phyloP scores from a whole-genome alignment of 2,329 filamentous ascomycete species.

The Microdochium paspali region DNA sequence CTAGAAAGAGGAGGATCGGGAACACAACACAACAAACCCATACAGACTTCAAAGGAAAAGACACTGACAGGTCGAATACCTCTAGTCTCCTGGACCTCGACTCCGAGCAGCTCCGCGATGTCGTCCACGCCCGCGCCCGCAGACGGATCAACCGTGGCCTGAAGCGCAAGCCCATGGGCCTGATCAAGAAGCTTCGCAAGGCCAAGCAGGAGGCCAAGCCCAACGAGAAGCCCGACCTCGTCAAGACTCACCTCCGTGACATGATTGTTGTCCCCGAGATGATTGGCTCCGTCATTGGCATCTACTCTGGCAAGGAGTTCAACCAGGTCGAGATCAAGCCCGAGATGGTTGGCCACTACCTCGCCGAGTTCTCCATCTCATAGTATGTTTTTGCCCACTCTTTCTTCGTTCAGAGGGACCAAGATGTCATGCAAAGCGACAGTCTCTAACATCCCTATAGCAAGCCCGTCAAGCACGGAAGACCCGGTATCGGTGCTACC shows the following conservation, averaged over 20 bases:
- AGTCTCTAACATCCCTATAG: slow-evolving; percentile 49
- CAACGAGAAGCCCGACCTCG: slow-evolving; percentile 99
- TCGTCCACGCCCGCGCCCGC: slow-evolving; percentile 97
- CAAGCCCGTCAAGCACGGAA: slow-evolving; percentile 99
- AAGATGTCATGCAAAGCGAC: neutral
- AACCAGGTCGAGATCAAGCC: slow-evolving; percentile 99
- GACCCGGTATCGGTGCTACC: slow-evolving; percentile 99
- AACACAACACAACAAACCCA: neutral
- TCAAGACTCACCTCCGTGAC: slow-evolving; percentile 99
- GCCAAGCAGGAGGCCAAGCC: slow-evolving; percentile 97
- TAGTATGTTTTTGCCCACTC: slow-evolving; percentile 65
- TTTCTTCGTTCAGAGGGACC: neutral
- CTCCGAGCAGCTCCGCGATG: slow-evolving; percentile 97
- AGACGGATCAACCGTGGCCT: slow-evolving; percentile 99
- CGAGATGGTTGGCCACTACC: slow-evolving; percentile 99
- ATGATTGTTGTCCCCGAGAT: slow-evolving; percentile 99
- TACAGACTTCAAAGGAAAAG: neutral
- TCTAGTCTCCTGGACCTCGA: slow-evolving; percentile 93
- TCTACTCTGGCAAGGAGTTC: slow-evolving; percentile 99
- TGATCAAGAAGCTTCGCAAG: slow-evolving; percentile 99
- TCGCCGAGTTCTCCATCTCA: slow-evolving; percentile 99
- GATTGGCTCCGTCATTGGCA: slow-evolving; percentile 96
- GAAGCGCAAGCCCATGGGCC: slow-evolving; percentile 99
- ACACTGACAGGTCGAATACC: slow-evolving; percentile 8
- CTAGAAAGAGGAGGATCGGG: neutral